Percentiles rank a stretch among this genome's conserved stretches.
These are phyloP conservation scores for Fusarium multiceps DNA, from an alignment of 2,329 filamentous ascomycete genomes.

Conservation along the genomic window DNA sequence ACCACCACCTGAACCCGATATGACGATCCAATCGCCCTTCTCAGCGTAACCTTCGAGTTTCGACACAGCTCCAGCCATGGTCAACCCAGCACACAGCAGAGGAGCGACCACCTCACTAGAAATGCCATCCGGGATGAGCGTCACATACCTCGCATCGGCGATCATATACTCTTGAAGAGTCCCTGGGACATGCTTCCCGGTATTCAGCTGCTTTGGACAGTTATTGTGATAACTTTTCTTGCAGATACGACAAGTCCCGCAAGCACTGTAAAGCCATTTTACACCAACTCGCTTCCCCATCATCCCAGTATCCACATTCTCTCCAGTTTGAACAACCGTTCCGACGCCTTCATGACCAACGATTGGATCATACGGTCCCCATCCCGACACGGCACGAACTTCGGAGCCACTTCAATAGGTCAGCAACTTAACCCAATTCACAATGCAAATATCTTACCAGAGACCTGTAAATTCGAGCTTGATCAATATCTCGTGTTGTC, in stretches of 20 bases:
- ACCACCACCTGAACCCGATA: slow-evolving; percentile 49
- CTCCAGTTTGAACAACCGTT: slow-evolving; percentile 46
- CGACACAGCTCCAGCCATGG: slow-evolving; percentile 47
- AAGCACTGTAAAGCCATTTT: slow-evolving; percentile 59
- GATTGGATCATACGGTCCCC: slow-evolving; percentile 42
- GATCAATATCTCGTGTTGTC: slow-evolving; percentile 18
- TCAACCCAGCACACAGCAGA: slow-evolving; percentile 49
- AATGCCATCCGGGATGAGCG: slow-evolving; percentile 39
- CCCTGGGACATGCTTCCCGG: slow-evolving; percentile 51
- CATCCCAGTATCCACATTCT: slow-evolving; percentile 41
- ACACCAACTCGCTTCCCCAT: slow-evolving; percentile 54
- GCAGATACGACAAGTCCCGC: slow-evolving; percentile 53
- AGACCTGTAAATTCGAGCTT: slow-evolving; percentile 36
- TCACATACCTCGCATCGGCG: slow-evolving; percentile 46
- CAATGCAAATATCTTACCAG: slow-evolving; percentile 26
- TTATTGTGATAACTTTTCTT: slow-evolving; percentile 52
- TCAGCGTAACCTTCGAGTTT: slow-evolving; percentile 23
- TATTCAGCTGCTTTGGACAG: slow-evolving; percentile 56
- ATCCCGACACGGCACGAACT: slow-evolving; percentile 46
- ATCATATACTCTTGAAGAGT: slow-evolving; percentile 50
- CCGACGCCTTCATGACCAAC: slow-evolving; percentile 51
- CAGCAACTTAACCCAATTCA: too few species aligned
- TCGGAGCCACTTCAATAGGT: slow-evolving; percentile 43
- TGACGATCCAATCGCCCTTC: slow-evolving; percentile 46
- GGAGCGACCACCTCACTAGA: slow-evolving; percentile 44